Conservation (phyloP, 768 basidiomycete species). For the Chalciporus pseudorubinellus region DNA sequence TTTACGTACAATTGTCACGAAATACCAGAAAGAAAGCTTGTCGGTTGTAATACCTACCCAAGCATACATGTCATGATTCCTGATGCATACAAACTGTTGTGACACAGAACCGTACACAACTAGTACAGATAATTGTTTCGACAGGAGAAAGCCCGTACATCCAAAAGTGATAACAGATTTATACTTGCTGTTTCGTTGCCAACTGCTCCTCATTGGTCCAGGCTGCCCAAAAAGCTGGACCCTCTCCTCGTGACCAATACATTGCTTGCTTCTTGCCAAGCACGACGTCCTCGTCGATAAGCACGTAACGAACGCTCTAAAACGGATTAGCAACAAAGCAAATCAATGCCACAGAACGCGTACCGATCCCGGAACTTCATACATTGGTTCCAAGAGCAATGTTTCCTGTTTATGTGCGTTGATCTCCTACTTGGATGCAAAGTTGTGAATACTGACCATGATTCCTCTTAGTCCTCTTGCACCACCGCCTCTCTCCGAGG, state of each 20-base stretch:
- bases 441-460: constrained; percentile 50
- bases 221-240: constrained; percentile 68
- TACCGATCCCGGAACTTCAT: constrained; percentile 82
- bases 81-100: neutral
- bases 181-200: constrained; percentile 12
- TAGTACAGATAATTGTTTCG: neutral
- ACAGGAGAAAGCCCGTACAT: neutral
- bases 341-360: constrained; percentile 23
- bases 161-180: neutral
- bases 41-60: neutral
- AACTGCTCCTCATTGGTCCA: constrained; percentile 67
- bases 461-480: constrained; percentile 88
- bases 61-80: neutral
- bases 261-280: constrained; percentile 58
- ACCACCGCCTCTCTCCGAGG: constrained; percentile 80
- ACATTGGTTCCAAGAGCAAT: constrained; percentile 87
- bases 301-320: constrained; percentile 77
- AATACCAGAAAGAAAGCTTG: constrained; percentile 24
- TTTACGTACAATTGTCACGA: constrained; percentile 27
- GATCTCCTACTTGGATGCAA: neutral
- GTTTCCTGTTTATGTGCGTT: constrained; percentile 51
- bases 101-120: too few species aligned
- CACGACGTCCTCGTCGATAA: constrained; percentile 72
- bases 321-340: constrained; percentile 8
- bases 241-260: constrained; percentile 75